Base-by-base conservation (phyloP, 805 yeast species). In the Lipomyces spencermartinsiae region DNA sequence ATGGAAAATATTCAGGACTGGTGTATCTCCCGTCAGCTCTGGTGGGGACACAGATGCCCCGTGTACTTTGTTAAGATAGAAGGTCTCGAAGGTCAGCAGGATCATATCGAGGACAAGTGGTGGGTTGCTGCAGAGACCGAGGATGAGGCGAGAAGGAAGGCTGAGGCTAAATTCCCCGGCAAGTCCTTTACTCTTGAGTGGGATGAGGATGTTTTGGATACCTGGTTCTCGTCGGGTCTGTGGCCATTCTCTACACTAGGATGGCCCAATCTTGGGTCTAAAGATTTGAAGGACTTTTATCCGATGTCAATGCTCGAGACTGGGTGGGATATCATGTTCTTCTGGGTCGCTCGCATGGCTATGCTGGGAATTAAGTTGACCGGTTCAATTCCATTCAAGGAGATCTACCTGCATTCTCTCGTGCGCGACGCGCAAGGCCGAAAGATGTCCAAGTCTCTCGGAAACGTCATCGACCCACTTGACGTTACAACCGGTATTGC, bases 31-130 rank as follows among this genome's bases (percentile, higher is more conserved):
- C 91, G 99, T 82, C 90, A 87, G 80, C 78, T 87, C 64, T 91
- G 97, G 97, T 90, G 96, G 96, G 99, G 99, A 73, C 99, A 95
- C 83, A 88, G 98, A 82, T 91, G 97, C 81, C 99, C 99, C 34
- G 97, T 91, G 56, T 95, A 95, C 82, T 91, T 92, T 74, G 92
- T 93, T 69, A 83, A 85, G 64, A 82, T 94, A 66, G 97, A 92
- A 76, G 96, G 94, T 66, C 84, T 86, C 75, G 76, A 74, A 56
- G 76, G 78, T 57, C 81, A 80, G 69, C 88, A 85, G 67, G 86
- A 87, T 73, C 88, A 86, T 71, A 80, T 83, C 69, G 90, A 89
- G 78, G 91, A 89, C 73, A 81, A 84, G 51, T 89, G 83, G 83
- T 95, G 98, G 98, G 87, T 95, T 77, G 91, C 97, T 63, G 99